phyloP scores from a whole-genome alignment of 106 monocot genomes.

The Phalaenopsis aphrodite region DNA sequence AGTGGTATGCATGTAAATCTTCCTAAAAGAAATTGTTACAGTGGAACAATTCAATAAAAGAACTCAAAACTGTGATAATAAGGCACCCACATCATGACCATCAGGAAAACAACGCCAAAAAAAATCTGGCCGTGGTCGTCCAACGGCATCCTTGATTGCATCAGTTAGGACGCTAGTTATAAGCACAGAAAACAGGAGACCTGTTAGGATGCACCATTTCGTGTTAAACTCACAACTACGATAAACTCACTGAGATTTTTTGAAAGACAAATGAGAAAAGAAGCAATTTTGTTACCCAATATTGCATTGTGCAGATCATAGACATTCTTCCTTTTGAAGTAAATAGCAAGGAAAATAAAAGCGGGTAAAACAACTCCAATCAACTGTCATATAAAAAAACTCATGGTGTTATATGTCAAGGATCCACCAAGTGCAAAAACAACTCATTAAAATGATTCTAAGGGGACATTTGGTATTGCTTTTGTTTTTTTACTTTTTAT shows the following conservation, averaged over 20 bases:
- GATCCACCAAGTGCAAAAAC: background rate
- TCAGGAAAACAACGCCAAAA: constrained; percentile 81
- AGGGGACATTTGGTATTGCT: no score
- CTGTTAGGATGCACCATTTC: constrained; percentile 14
- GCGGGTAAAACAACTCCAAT: constrained; percentile 39
- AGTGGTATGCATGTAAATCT: background rate
- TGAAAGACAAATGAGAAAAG: constrained; percentile 2
- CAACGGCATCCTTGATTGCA: constrained; percentile 69
- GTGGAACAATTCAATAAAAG: background rate
- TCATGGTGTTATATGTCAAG: background rate
- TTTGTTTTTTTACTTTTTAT: no score
- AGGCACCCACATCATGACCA: constrained; percentile 27
- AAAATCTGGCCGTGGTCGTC: constrained; percentile 69
- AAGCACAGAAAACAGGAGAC: constrained; percentile 53
- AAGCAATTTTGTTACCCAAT: constrained; percentile 30
- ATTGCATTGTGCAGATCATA: constrained; percentile 78
- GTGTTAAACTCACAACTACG: background rate
- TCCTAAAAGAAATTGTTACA: background rate
- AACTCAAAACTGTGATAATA: background rate
- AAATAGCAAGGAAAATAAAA: constrained; percentile 29
- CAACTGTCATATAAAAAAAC: constrained; percentile 22
- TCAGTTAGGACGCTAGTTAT: constrained; percentile 60
- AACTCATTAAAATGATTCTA: background rate
- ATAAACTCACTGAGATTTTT: background rate
- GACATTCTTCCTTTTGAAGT: constrained; percentile 46